Evolutionary conservation across 2,329 filamentous ascomycete genomes (phyloP).

Genomic region (Phoma herbarum): DNA sequence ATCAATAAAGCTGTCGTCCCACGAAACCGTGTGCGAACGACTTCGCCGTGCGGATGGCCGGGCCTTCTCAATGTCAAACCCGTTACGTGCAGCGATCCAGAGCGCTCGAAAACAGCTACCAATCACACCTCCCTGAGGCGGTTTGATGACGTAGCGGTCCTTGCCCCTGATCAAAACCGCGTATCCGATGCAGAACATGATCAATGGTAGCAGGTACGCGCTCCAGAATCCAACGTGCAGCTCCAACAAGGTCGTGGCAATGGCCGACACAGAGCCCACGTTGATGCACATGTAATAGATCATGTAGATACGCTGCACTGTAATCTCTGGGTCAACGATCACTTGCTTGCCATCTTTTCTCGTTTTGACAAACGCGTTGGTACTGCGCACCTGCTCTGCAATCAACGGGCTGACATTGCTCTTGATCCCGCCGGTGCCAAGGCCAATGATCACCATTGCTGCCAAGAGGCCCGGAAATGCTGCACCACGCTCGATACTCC

Average conservation of each 20-base stretch:
- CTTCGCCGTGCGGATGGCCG: conserved; percentile 65
- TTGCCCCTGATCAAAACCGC: conserved; percentile 55
- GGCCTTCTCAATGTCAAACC: conserved; percentile 65
- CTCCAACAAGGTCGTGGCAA: conserved; percentile 76
- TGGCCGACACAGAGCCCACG: conserved; percentile 71
- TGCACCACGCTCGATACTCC: conserved; percentile 66
- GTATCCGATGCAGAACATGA: conserved; percentile 72
- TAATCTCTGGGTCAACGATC: conserved; percentile 57
- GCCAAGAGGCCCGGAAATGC: conserved; percentile 71
- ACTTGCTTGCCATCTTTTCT: conserved; percentile 52
- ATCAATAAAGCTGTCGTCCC: conserved; percentile 76
- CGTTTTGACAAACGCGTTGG: conserved; percentile 52
- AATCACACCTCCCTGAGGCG: conserved; percentile 51
- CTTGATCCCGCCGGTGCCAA: conserved; percentile 84
- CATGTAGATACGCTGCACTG: conserved; percentile 60
- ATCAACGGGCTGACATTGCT: conserved; percentile 70
- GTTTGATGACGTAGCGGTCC: conserved; percentile 49
- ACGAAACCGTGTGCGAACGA: conserved; percentile 56
- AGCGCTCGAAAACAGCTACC: conserved; percentile 64
- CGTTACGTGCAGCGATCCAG: conserved; percentile 63
- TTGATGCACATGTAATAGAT: conserved; percentile 78
- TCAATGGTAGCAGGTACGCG: conserved; percentile 69
- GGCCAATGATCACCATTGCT: conserved; percentile 73
- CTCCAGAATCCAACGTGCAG: conserved; percentile 75
- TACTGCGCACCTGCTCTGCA: conserved; percentile 58